These are phyloP conservation scores for Yamadazyma trypodendri DNA, from an alignment of 1,139 yeast genomes.

Conservation along the genomic window DNA sequence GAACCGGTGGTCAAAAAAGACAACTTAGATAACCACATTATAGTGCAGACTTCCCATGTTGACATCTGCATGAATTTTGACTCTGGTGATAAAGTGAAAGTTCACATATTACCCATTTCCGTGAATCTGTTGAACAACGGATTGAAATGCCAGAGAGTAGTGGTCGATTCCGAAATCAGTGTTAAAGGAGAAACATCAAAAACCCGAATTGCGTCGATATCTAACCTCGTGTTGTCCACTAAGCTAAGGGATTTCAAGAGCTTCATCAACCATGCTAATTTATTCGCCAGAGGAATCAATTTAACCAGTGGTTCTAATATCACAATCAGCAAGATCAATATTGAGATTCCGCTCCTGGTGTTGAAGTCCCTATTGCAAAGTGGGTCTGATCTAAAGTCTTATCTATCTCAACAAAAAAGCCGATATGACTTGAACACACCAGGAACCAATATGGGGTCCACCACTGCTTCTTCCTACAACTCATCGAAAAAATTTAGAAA, in stretches of 20 bases:
- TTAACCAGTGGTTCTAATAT: constrained; percentile 21
- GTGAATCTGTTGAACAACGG: constrained; percentile 30
- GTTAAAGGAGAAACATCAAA: constrained; percentile 2
- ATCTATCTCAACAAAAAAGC: constrained; percentile 1
- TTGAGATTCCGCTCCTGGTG: constrained; percentile 15
- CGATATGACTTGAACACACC: constrained; percentile 3
- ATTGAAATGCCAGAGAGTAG: constrained; percentile 30
- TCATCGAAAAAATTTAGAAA: constrained; percentile 9
- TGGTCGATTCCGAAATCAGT: constrained; percentile 16
- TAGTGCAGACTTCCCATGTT: constrained; percentile 36
- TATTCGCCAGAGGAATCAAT: constrained; percentile 21
- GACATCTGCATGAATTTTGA: constrained; percentile 11
- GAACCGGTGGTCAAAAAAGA: constrained; percentile 3
- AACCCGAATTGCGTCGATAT: constrained; percentile 20
- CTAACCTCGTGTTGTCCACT: constrained; percentile 20
- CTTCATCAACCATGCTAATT: constrained; percentile 19
- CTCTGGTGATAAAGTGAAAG: constrained; percentile 14
- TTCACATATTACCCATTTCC: constrained; percentile 36
- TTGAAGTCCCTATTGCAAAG: constrained; percentile 9
- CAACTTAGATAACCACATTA: constrained; percentile 17
- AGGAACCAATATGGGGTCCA: neutral
- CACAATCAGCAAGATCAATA: constrained; percentile 18
- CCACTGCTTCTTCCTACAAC: constrained; percentile 8
- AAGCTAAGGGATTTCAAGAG: constrained; percentile 26
- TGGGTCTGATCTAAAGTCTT: constrained; percentile 7